Percentiles rank a stretch among this genome's conserved stretches.
Evolutionary conservation across 148 eudicot species (phyloP).

Genomic region (Chenopodium quinoa): DNA sequence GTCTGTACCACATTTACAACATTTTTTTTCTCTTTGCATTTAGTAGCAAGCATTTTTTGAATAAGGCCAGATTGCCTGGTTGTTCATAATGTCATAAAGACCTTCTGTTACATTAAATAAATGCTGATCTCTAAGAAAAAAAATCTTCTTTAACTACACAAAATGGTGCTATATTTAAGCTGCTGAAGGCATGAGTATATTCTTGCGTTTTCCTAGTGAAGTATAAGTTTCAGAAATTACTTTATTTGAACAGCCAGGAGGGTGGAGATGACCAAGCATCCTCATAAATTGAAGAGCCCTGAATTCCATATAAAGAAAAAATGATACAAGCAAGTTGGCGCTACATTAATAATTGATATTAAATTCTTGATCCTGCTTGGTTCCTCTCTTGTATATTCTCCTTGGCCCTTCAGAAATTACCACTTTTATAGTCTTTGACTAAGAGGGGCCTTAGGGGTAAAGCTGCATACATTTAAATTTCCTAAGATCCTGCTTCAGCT

Average conservation of each 20-base stretch:
- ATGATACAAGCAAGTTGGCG: no score
- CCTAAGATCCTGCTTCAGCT: neutral
- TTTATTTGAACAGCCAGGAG: neutral
- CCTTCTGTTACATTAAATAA: neutral
- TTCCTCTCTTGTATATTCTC: neutral
- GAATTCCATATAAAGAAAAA: no score
- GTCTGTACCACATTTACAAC: no score
- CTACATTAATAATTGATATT: no score
- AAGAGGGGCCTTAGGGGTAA: neutral
- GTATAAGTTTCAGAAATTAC: neutral
- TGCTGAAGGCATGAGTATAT: neutral
- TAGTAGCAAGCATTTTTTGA: neutral
- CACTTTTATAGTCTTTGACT: neutral
- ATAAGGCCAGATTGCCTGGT: neutral
- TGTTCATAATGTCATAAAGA: neutral
- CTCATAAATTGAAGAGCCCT: no score
- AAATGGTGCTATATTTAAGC: neutral
- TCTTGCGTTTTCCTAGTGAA: neutral
- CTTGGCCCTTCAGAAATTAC: neutral
- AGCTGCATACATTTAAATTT: neutral
- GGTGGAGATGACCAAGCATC: neutral
- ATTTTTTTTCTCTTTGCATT: neutral
- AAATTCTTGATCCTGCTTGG: neutral
- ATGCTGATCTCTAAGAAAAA: neutral
- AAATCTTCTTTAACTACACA: no score